These are phyloP conservation scores for Ensete ventricosum DNA, from an alignment of 176 grass and related monocot genomes.

Conservation along the genomic window DNA sequence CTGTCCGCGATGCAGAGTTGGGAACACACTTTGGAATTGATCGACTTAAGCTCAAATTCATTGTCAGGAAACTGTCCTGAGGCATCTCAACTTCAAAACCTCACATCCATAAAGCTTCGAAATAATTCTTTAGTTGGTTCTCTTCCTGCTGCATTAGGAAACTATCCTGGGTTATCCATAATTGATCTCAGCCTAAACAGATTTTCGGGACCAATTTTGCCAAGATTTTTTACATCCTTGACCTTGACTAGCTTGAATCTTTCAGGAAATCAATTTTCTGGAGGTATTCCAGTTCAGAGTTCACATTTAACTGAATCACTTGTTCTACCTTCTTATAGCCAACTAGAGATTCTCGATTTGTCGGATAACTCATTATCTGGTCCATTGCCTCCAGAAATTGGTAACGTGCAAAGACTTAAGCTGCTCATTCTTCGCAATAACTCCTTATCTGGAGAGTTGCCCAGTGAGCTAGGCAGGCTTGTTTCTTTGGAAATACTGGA, in stretches of 20 bases:
- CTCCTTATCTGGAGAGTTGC: conserved; percentile 67
- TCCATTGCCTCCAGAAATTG: conserved; percentile 66
- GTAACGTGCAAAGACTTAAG: conserved; percentile 61
- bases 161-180: conserved; percentile 60
- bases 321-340: conserved; percentile 41
- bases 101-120: conserved; percentile 56
- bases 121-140: conserved; percentile 70
- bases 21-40: conserved; percentile 49
- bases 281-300: conserved; percentile 64
- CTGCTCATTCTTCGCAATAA: conserved; percentile 62
- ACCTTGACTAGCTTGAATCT: conserved; percentile 65
- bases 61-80: conserved; percentile 67
- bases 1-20: conserved; percentile 61
- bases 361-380: conserved; percentile 72
- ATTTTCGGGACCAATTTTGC: conserved; percentile 64
- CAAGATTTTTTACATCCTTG: conserved; percentile 49
- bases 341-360: conserved; percentile 70
- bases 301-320: conserved; percentile 66
- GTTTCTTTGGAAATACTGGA: conserved; percentile 58
- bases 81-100: conserved; percentile 59
- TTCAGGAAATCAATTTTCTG: conserved; percentile 72
- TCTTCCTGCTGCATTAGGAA: conserved; percentile 68
- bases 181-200: conserved; percentile 79
- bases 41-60: conserved; percentile 90
- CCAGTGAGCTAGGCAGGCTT: conserved; percentile 68